Percentiles rank a stretch among this genome's conserved stretches.
These are phyloP conservation scores for Echria macrotheca DNA, from an alignment of 495 filamentous ascomycete species.

Conservation along the genomic window DNA sequence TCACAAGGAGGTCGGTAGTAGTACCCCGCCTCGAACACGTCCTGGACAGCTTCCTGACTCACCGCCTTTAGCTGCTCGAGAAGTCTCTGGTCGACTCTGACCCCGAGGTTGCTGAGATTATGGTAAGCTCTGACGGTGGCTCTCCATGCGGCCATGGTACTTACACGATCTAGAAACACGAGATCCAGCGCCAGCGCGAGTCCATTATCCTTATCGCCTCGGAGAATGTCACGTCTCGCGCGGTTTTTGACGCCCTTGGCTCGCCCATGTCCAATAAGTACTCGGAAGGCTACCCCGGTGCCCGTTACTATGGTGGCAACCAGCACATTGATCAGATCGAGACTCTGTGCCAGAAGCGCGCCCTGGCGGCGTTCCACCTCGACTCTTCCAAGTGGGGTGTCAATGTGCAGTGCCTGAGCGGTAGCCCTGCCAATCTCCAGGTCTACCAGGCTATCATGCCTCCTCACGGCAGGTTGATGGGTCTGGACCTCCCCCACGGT, in stretches of 20 bases:
- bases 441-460: conserved; percentile 99
- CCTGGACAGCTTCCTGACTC: conserved; percentile 41
- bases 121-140: conserved; percentile 77
- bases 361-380: conserved; percentile 84
- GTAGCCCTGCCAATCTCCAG: conserved; percentile 93
- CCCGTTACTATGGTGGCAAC: conserved; percentile 98
- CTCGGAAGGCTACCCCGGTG: conserved; percentile 96
- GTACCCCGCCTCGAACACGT: conserved; percentile 4
- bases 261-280: conserved; percentile 98
- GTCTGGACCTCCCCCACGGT: conserved; percentile 93
- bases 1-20: conserved; percentile 76
- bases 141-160: too few relatives aligned
- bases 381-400: conserved; percentile 92
- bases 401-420: conserved; percentile 93
- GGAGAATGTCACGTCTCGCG: conserved; percentile 83
- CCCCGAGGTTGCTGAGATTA: conserved; percentile 88
- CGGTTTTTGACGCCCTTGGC: conserved; percentile 83
- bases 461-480: conserved; percentile 94
- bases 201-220: conserved; percentile 97
- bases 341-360: conserved; percentile 91
- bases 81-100: conserved; percentile 77
- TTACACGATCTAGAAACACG: conserved; percentile 60
- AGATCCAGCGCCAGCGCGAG: conserved; percentile 96
- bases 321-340: conserved; percentile 97
- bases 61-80: conserved; percentile 73